Conservation (phyloP, 139 green algal genomes). For the Chlorella sp. region DNA sequence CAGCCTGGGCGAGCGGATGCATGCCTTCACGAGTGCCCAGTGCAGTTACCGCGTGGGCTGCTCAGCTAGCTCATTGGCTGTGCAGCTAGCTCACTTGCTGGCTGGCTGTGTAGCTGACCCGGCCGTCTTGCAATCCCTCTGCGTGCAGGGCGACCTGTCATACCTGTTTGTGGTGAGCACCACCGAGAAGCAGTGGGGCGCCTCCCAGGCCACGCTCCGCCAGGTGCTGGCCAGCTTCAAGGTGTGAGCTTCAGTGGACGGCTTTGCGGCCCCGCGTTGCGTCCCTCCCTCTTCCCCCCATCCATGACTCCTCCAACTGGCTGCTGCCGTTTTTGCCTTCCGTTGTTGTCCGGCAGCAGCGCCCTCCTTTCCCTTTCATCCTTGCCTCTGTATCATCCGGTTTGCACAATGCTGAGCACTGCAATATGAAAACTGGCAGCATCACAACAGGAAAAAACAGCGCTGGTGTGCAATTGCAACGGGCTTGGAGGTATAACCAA, state of each 20-base stretch:
- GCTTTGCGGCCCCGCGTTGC: neutral
- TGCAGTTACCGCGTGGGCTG: too few relatives aligned
- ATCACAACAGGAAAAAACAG: too few relatives aligned
- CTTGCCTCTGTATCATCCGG: neutral
- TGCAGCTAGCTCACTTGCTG: too few relatives aligned
- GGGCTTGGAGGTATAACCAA: too few relatives aligned
- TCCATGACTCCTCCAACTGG: neutral
- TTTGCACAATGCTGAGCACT: too few relatives aligned
- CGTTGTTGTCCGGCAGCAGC: neutral
- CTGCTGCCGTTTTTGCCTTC: neutral
- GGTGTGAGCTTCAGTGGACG: constrained; percentile 38
- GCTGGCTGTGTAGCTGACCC: too few relatives aligned
- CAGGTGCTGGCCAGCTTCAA: constrained; percentile 61
- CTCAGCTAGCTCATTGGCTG: too few relatives aligned
- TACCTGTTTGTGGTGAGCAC: constrained; percentile 74
- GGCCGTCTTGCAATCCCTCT: too few relatives aligned
- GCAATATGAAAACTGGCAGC: too few relatives aligned
- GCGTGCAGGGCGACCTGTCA: constrained; percentile 56
- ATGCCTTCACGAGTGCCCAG: too few relatives aligned
- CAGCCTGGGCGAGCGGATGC: too few relatives aligned
- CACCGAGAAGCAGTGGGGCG: constrained; percentile 79
- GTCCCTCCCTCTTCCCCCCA: neutral
- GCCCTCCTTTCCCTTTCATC: neutral
- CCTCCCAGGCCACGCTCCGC: constrained; percentile 54
- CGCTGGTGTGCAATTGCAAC: too few relatives aligned